Evolutionary conservation across 371 early-diverging fungal genomes (phyloP), one percentile per base, ranked within the genome.

Genomic region (Haplosporangium sp.): DNA sequence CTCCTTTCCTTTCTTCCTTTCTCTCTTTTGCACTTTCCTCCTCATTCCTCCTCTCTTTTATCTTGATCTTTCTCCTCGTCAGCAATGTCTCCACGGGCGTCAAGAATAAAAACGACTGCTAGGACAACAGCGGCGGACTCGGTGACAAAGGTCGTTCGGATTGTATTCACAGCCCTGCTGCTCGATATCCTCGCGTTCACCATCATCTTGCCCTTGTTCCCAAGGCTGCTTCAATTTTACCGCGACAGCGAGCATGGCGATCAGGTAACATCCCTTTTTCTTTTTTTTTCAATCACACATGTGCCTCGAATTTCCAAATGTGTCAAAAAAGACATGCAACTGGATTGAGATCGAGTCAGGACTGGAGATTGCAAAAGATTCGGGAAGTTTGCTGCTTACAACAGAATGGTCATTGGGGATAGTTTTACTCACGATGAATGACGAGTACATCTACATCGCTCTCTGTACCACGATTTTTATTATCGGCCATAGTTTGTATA

Each of bases 121-220:
- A 55, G 14, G 16, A 13, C 55, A 13, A 11, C 55, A 43, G 5
- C 62, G 10, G 56, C 56, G 10, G 36, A 20, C 7, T 62, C 79
- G 10, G 79, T 73, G 29, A 45, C 66, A 11, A 65, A 73, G 21
- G 71, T 75, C 23, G 67, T 86, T 11, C 47, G 80, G 62, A 82
- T 87, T 20, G 86, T 93, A 18, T 92, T 95, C 66, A 83, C 83
- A 9, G 90, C 91, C 9, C 86, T 99, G 36, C 82, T 98, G 40
- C 86, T 99, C 41, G 99, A 98, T 82, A 91, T 99, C 62, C 91
- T 99, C 29, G 94, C 98, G 11, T 99, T 99, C 82, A 99, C 99
- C 5, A 93, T 96, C 66, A 98, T 99, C 80, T 84, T 99, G 43
- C 99, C 99, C 14, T 86, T 99, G 41, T 94, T 95, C 62, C 98